Percentiles rank a stretch among this genome's conserved stretches.
These are phyloP conservation scores for Annulohypoxylon stygium DNA, from an alignment of 495 filamentous ascomycete species.

Conservation along the genomic window DNA sequence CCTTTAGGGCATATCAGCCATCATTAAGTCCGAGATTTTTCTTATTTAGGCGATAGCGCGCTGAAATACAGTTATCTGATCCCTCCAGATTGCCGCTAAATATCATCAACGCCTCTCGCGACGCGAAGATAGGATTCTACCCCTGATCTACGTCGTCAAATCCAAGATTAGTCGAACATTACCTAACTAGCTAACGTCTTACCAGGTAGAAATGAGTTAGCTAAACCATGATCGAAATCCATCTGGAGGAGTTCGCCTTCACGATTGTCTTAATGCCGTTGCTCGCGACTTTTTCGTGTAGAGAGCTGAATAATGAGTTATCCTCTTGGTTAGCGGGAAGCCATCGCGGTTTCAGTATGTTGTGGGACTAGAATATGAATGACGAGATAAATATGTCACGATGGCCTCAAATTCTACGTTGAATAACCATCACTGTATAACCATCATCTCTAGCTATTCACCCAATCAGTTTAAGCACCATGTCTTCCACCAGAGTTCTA, in stretches of 20 bases:
- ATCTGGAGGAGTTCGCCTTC: neutral
- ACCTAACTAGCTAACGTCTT: neutral
- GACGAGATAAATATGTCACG: neutral
- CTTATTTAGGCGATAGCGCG: neutral
- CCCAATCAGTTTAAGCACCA: neutral
- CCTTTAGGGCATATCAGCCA: neutral
- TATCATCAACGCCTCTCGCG: neutral
- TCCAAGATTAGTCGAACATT: neutral
- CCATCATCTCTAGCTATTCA: neutral
- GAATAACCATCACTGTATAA: neutral
- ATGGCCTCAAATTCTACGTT: neutral
- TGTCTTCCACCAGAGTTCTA: conserved; percentile 47
- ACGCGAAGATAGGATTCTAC: neutral
- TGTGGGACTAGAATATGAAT: neutral
- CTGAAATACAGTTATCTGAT: neutral
- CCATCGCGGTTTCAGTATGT: neutral
- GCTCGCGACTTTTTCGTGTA: neutral
- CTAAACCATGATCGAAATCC: neutral
- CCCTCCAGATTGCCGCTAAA: neutral
- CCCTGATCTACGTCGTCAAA: neutral
- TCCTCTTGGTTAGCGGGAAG: neutral
- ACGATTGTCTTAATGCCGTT: neutral
- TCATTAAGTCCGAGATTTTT: conserved; percentile 1
- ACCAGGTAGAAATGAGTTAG: neutral
- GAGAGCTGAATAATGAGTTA: neutral